phyloP scores from a whole-genome alignment of 2,329 filamentous ascomycete species.

The Penicillium sp. region DNA sequence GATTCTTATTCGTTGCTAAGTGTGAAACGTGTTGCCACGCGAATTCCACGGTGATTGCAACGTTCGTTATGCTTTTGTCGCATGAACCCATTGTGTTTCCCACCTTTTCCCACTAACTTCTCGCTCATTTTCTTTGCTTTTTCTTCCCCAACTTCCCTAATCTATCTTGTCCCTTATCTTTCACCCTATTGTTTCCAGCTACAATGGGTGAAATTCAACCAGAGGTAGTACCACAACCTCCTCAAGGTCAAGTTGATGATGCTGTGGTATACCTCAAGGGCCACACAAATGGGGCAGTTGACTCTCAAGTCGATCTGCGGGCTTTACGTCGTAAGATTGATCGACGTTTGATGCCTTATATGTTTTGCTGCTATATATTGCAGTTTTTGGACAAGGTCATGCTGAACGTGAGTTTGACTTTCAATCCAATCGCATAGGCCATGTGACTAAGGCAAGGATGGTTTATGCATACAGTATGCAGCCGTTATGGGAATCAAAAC shows the following conservation, averaged over 20 bases:
- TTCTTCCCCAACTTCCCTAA: neutral
- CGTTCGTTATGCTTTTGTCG: neutral
- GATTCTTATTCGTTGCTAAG: neutral
- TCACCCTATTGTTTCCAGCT: neutral
- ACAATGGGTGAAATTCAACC: conserved; percentile 17
- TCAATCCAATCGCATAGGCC: too few relatives aligned
- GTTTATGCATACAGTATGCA: conserved; percentile 41
- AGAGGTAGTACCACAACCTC: neutral
- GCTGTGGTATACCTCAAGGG: conserved; percentile 22
- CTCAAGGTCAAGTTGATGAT: conserved; percentile 15
- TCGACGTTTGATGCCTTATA: conserved; percentile 30
- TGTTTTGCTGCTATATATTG: conserved; percentile 34
- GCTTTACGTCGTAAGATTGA: conserved; percentile 32
- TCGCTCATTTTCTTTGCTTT: neutral
- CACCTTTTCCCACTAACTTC: neutral
- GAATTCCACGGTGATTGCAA: neutral
- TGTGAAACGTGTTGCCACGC: neutral
- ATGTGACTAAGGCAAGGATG: neutral
- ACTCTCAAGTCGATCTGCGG: conserved; percentile 16
- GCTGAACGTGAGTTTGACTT: conserved; percentile 23
- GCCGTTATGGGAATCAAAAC: conserved; percentile 60
- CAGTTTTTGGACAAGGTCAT: conserved; percentile 37
- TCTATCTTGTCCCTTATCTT: neutral
- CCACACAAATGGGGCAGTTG: conserved; percentile 6
- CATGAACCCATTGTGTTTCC: neutral